phyloP scores from a whole-genome alignment of 345 rosid genomes.

The Barbarea vulgaris region DNA sequence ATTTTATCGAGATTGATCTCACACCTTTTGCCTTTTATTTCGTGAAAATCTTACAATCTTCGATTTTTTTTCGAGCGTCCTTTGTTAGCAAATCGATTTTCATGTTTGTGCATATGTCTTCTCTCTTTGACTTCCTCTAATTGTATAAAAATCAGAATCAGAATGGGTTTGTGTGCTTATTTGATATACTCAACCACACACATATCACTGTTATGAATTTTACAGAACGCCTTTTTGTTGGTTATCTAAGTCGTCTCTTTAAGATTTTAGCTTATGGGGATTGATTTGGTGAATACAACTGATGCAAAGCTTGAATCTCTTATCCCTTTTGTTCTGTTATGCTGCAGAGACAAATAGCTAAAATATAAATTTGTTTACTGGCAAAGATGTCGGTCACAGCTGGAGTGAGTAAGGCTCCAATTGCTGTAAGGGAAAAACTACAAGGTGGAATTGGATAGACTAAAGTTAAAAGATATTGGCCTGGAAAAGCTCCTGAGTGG shows the following conservation, averaged over 20 bases:
- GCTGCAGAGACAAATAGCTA: slow-evolving; percentile 7
- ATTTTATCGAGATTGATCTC: background rate
- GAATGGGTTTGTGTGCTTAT: background rate
- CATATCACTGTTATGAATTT: no score
- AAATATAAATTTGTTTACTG: background rate
- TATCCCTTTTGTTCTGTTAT: background rate
- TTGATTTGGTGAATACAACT: background rate
- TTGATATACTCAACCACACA: no score
- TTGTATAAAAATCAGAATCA: background rate
- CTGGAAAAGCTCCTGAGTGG: slow-evolving; percentile 79
- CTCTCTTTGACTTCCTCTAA: background rate
- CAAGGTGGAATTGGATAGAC: slow-evolving; percentile 71
- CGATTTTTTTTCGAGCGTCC: background rate
- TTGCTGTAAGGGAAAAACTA: slow-evolving; percentile 66
- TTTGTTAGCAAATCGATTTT: background rate
- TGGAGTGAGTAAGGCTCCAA: slow-evolving; percentile 61
- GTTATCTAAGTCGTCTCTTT: background rate
- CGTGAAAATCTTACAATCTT: background rate
- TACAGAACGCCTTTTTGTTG: background rate
- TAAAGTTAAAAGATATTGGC: slow-evolving; percentile 74
- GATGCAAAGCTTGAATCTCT: slow-evolving; percentile 9
- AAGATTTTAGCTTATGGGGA: background rate
- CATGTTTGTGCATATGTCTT: background rate
- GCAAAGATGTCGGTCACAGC: slow-evolving; percentile 71
- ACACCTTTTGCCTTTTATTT: background rate